Percentiles rank a stretch among this genome's conserved stretches.
phyloP scores from a whole-genome alignment of 164 flowering plant genomes.

The Vitis cinerea region DNA sequence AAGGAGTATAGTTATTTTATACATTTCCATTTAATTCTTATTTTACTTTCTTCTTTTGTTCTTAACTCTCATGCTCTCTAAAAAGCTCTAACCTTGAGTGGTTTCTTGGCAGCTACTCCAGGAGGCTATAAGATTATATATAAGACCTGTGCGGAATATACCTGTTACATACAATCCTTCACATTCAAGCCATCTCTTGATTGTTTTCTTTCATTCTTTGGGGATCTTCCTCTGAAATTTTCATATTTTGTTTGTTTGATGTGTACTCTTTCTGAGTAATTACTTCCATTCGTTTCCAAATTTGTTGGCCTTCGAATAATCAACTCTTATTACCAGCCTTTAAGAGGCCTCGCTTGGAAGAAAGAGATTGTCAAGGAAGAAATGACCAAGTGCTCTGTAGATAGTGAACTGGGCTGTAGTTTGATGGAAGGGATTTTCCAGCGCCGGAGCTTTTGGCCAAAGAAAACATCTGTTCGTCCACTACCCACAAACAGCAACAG shows the following conservation, averaged over 20 bases:
- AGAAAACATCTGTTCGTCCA: constrained; percentile 22
- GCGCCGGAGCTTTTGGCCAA: constrained; percentile 13
- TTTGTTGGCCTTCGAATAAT: neutral
- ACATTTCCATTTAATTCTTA: too few species aligned
- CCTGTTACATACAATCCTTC: constrained; percentile 25
- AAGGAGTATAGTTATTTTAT: constrained; percentile 9
- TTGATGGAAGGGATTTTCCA: constrained; percentile 35
- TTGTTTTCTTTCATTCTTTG: constrained; percentile 1
- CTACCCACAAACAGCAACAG: constrained; percentile 8
- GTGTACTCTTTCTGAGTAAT: neutral
- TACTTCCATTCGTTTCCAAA: neutral
- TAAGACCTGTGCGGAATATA: neutral
- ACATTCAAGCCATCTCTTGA: constrained; percentile 23
- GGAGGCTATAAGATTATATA: constrained; percentile 4
- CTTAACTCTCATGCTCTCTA: neutral
- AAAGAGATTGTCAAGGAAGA: constrained; percentile 11
- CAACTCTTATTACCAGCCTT: neutral
- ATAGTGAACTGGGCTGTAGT: constrained; percentile 37
- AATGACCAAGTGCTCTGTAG: constrained; percentile 3
- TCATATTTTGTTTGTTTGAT: neutral
- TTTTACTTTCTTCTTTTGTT: constrained; percentile 1
- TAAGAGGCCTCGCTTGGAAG: neutral
- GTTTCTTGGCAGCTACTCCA: constrained; percentile 50
- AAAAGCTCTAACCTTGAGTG: constrained; percentile 7
- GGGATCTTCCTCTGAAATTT: neutral